Evolutionary conservation across 106 monocot species (phyloP), one percentile per base, ranked within the genome.

Genomic region (Platanthera zijinensis): DNA sequence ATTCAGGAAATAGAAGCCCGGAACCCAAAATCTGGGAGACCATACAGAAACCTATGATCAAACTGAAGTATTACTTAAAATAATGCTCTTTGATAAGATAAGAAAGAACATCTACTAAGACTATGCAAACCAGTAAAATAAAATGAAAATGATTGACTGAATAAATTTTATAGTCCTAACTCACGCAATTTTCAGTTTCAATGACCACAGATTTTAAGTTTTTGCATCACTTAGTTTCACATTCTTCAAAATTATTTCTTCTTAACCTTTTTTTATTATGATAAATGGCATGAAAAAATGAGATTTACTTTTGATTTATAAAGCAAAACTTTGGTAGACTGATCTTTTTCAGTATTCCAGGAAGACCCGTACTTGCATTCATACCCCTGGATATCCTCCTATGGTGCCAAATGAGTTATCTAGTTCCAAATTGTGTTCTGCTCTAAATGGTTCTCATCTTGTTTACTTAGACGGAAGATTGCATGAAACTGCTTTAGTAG

Each of bases 321-420:
- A 63, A 70, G 32, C 70, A 48, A 17, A 14, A 70, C 45, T 45
- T 48, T 46, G 6, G 70, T 70, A 50, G 50, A 5, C 22, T 59
- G 30, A 63, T 62, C 1, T 71, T 52, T 51, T 4, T 52, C 57
- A 50, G 69, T 14, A 69, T 77, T 82, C 19, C 86, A 97, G 94
- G 82, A 97, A 97, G 84, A 97, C 89, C 78, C 91, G 94, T 51
- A 97, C 97, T 25, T 97, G 97, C 78, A 97, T 97, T 79, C 88
- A 94, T 79, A 94, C 97, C 19, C 89, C 91, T 69, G 97, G 94
- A 22, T 83, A 79, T 57, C 97, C 97, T 79, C 82, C 85, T 50
- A 85, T 97, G 97, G 63, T 80, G 53, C 94, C 97, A 62, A 75
- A 80, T 21, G 94, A 97, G 5, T 77, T 97, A 59, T 78, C 91